Conservation (phyloP, 805 yeast species). For the Saccharomycopsis babjevae region DNA sequence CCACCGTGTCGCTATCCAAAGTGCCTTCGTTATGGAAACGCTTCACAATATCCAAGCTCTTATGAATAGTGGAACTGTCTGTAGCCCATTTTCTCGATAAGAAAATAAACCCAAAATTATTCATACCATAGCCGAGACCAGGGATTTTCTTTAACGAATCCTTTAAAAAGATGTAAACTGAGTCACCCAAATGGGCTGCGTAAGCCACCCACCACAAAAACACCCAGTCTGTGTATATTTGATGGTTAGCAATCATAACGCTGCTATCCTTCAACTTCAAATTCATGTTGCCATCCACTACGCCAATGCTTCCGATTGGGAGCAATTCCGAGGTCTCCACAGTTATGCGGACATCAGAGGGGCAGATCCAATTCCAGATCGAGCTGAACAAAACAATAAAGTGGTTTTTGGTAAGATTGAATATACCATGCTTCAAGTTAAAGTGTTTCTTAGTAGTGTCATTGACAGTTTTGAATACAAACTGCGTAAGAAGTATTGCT, state of each 20-base stretch:
- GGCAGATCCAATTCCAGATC: constrained; percentile 40
- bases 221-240: constrained; percentile 90
- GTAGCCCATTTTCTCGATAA: constrained; percentile 77
- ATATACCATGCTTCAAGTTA: constrained; percentile 29
- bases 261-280: constrained; percentile 37
- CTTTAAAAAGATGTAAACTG: constrained; percentile 66
- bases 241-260: constrained; percentile 79
- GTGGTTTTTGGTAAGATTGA: constrained; percentile 45
- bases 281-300: constrained; percentile 20
- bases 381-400: constrained; percentile 48
- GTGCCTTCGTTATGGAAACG: constrained; percentile 2
- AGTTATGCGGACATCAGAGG: constrained; percentile 43
- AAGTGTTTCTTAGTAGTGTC: constrained; percentile 21
- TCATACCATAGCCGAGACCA: constrained; percentile 79
- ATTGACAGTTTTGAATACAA: constrained; percentile 28
- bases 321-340: constrained; percentile 29
- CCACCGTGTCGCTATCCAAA: background rate
- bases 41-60: background rate
- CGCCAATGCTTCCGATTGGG: constrained; percentile 27
- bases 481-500: constrained; percentile 39
- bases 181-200: constrained; percentile 53
- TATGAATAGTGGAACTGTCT: constrained; percentile 40
- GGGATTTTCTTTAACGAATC: constrained; percentile 65
- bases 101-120: constrained; percentile 63
- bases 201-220: constrained; percentile 80